phyloP scores from a whole-genome alignment of 306 rosid species.

The Cicer yamashitae region DNA sequence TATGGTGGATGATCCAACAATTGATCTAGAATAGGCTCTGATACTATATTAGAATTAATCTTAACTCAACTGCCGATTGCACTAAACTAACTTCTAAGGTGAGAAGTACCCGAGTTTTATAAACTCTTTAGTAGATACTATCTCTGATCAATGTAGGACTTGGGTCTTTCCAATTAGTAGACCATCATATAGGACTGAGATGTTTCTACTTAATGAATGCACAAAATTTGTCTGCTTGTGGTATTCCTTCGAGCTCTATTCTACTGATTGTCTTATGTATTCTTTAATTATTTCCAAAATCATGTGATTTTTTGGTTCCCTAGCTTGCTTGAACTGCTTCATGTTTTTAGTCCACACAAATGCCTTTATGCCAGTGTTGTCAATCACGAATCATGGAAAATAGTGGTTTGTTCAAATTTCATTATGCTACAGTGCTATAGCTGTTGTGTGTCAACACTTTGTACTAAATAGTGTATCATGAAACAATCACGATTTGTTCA shows the following conservation, averaged over 20 bases:
- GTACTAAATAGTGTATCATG: too few relatives aligned
- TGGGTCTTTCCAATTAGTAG: not conserved
- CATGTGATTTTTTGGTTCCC: not conserved
- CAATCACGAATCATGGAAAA: too few relatives aligned
- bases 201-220: not conserved
- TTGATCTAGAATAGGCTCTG: not conserved
- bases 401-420: too few relatives aligned
- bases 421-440: too few relatives aligned
- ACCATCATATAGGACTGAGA: not conserved
- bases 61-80: too few relatives aligned
- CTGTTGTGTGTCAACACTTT: too few relatives aligned
- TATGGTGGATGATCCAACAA: not conserved
- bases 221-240: not conserved
- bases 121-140: not conserved
- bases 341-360: not conserved
- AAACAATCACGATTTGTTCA: too few relatives aligned
- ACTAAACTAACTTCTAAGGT: not conserved
- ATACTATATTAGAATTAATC: not conserved
- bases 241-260: not conserved
- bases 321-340: slow-evolving; percentile 11
- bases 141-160: not conserved
- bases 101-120: not conserved
- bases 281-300: not conserved
- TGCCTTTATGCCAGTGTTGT: not conserved
- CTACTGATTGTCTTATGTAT: slow-evolving; percentile 1